These are phyloP conservation scores for Ophiocordyceps camponoti-floridani DNA, from an alignment of 2,329 filamentous ascomycete species.

Conservation along the genomic window DNA sequence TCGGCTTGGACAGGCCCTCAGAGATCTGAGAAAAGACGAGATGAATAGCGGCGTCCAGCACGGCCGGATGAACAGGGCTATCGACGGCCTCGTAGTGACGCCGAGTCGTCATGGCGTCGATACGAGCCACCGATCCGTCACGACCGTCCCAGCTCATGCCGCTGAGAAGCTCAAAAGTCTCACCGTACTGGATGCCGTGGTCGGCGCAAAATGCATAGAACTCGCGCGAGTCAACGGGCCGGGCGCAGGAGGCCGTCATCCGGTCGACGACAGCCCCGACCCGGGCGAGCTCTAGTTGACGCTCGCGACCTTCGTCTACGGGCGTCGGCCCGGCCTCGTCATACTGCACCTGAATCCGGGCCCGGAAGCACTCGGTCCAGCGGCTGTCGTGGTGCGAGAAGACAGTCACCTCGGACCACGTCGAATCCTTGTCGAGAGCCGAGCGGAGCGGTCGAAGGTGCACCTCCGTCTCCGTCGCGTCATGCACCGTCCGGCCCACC, in stretches of 20 bases:
- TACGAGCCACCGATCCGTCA: not conserved
- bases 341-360: conserved; percentile 1
- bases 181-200: conserved; percentile 1
- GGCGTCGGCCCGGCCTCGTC: not conserved
- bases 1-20: not conserved
- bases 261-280: not conserved
- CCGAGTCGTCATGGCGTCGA: not conserved
- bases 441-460: not conserved
- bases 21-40: not conserved
- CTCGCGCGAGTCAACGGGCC: not conserved
- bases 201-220: conserved; percentile 1
- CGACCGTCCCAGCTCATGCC: not conserved
- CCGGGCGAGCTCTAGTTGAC: not conserved
- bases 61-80: not conserved
- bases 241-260: not conserved
- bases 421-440: conserved; percentile 1
- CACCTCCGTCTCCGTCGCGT: conserved; percentile 1
- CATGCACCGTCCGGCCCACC: not conserved
- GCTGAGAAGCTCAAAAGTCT: conserved; percentile 1
- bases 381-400: not conserved
- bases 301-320: not conserved
- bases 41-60: not conserved
- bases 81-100: not conserved
- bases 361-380: conserved; percentile 1
- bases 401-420: conserved; percentile 1